Conservation (phyloP, 306 rosid species). For the Cucurbita pepo region DNA sequence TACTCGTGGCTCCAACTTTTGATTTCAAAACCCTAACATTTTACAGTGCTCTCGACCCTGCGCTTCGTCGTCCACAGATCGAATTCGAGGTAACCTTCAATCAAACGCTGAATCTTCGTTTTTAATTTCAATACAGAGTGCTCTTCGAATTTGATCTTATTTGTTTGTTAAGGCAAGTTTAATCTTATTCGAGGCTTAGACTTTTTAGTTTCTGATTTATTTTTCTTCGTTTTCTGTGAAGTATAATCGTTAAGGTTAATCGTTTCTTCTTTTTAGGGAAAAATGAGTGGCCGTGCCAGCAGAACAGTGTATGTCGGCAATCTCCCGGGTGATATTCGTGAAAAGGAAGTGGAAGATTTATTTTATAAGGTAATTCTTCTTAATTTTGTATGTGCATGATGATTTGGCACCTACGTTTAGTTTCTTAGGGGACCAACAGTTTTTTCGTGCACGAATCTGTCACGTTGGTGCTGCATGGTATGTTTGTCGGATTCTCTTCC, state of each 20-base stretch:
- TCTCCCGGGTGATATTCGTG: slow-evolving; percentile 97
- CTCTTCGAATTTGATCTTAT: background rate
- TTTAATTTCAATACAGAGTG: background rate
- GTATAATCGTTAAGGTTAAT: background rate
- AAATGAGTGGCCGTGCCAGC: slow-evolving; percentile 82
- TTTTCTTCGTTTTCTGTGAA: background rate
- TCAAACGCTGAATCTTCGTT: background rate
- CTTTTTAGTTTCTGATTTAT: background rate
- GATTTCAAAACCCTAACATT: slow-evolving; percentile 26
- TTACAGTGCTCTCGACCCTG: background rate
- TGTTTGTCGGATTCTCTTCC: background rate
- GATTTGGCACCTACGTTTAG: background rate
- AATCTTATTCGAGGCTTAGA: background rate
- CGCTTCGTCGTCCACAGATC: slow-evolving; percentile 10
- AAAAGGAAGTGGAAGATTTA: slow-evolving; percentile 94
- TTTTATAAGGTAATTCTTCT: slow-evolving; percentile 52
- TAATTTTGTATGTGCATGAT: background rate
- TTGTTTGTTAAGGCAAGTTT: background rate
- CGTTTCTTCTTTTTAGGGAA: slow-evolving; percentile 14
- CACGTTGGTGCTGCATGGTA: background rate
- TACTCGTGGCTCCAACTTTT: background rate
- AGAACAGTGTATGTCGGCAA: slow-evolving; percentile 91
- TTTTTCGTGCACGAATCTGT: background rate
- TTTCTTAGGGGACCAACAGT: background rate
- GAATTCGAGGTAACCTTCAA: slow-evolving; percentile 20